Evolutionary conservation across 805 yeast species (phyloP), one percentile per base, ranked within the genome.

Genomic region (Jamesozyma jinghongensis): DNA sequence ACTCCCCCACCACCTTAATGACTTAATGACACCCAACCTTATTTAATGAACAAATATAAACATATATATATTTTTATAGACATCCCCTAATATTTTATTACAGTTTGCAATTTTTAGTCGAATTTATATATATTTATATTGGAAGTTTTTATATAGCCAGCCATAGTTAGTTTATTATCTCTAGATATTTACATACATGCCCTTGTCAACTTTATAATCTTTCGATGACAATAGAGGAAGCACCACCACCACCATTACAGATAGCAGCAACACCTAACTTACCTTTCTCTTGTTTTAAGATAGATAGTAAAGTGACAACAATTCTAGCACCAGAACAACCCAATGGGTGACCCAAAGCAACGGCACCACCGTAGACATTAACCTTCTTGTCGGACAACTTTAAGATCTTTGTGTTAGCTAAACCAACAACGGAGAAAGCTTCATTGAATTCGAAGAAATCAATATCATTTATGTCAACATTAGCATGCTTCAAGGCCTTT

Each of bases 191-290:
- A 25, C 7, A 25, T 8, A 25, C 11, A 25, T 10, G 10, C 6
- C 26, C 6, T 22, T 19, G 19, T 36, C 33, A 18, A 6, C 31
- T 28, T 38, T 41, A 44, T 27, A 77, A 57, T 55, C 71, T 77
- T 70, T 88, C 95, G 55, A 92, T 75, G 46, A 92, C 85, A 56
- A 92, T 71, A 19, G 97, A 81, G 42, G 95, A 82, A 37, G 97
- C 97, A 62, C 98, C 99, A 63, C 99, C 99, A 58, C 99, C 99
- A 71, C 99, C 98, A 66, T 92, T 92, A 75, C 98, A 92, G 61
- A 92, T 81, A 63, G 86, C 96, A 56, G 96, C 97, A 51, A 79
- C 86, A 63, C 99, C 99, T 52, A 79, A 65, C 69, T 81, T 85
- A 53, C 90, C 94, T 41, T 67, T 67, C 71, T 92, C 97, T 69